phyloP scores from a whole-genome alignment of 108 stramenopile species.

The Poteriospumella lacustris region DNA sequence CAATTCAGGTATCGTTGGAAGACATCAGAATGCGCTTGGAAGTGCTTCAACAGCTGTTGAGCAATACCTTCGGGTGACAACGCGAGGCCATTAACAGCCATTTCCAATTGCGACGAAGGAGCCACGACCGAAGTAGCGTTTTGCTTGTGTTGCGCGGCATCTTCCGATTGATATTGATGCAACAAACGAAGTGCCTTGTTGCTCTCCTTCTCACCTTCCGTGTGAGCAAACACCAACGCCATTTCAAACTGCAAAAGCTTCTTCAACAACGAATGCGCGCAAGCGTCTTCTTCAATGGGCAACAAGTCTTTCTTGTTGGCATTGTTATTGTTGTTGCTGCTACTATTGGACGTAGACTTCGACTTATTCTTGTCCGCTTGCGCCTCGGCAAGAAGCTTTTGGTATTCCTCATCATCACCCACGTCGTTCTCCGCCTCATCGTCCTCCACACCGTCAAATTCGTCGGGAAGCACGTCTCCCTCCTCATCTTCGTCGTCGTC shows the following conservation, averaged over 20 bases:
- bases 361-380: background rate
- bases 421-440: background rate
- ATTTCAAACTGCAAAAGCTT: background rate
- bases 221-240: background rate
- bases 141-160: too few relatives aligned
- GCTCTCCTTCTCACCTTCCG: background rate
- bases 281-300: slow-evolving; percentile 16
- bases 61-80: too few relatives aligned
- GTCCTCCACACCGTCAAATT: background rate
- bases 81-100: too few relatives aligned
- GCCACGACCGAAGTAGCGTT: too few relatives aligned
- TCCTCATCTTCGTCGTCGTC: slow-evolving; percentile 15
- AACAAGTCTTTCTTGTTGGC: background rate
- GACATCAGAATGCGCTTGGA: background rate
- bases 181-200: background rate
- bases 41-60: too few relatives aligned
- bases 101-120: too few relatives aligned
- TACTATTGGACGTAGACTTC: background rate
- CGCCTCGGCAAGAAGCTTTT: background rate
- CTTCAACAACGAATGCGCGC: slow-evolving; percentile 20
- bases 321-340: background rate
- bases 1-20: background rate
- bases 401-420: background rate
- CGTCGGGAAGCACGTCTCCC: background rate
- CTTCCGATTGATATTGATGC: background rate